Evolutionary conservation across 164 flowering plant species (phyloP), one percentile per base, ranked within the genome.

Genomic region (Macadamia tetraphylla): DNA sequence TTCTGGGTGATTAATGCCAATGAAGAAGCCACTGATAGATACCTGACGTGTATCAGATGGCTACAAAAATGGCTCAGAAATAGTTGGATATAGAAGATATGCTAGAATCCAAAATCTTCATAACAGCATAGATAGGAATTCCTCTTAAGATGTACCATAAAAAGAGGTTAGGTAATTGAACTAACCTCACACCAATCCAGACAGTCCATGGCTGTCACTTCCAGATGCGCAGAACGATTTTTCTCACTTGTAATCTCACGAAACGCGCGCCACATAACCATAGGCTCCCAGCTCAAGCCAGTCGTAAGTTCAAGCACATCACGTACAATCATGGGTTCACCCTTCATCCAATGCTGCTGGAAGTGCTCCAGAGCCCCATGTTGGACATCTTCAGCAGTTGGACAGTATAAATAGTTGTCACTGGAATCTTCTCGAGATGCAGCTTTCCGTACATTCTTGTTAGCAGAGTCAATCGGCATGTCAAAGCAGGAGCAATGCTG

Each of bases 221-320:
- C 62, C 32, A 59, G 12, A 10, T 11, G 14, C 7, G 6, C 1
- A 3, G 7, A 2, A 18, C 68, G 51, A 1, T 30, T 29, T n/a
- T 60, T 61, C 18, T 8, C 0, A 29, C 9, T 49, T 53, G 9
- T 63, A n/a, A 56, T 59, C 59, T 70, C 44, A 13, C 73, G 63
- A 23, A 51, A 55, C 0, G 77, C 73, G 53, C 73, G 69, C 70
- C 73, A 74, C 70, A 74, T 70, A 30, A 70, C 73, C 70, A 74
- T 69, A 1, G 73, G 73, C 13, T 74, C 77, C 77, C 77, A 74
- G 46, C 70, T 74, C 31, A 74, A 49, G 3, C 72, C 73, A 14
- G 44, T 10, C 0, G 77, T 70, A 6, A 15, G 13, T 14, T 61
- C 59, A 9, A 70, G 73, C 42, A 74, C 77, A 66, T 74, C 30